Percentiles rank a stretch among this genome's conserved stretches.
These are phyloP conservation scores for Alternaria novae-zelandiae DNA, from an alignment of 2,329 filamentous ascomycete genomes.

Conservation along the genomic window DNA sequence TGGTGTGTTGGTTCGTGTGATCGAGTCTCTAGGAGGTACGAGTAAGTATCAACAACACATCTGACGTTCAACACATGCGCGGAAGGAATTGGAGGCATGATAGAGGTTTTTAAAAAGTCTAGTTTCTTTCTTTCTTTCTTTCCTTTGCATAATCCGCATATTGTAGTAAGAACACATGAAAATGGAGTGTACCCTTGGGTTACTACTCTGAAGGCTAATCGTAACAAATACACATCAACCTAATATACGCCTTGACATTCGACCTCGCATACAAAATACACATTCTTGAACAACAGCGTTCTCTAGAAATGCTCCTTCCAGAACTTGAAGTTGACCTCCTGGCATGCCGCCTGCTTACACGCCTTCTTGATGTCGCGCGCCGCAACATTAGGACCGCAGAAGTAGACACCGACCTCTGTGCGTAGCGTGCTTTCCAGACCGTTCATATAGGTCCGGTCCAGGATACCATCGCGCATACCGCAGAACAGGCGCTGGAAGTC, in stretches of 20 bases:
- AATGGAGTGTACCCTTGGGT: slow-evolving; percentile 6
- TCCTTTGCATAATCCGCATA: neutral
- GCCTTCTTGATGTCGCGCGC: slow-evolving; percentile 86
- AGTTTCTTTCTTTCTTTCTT: neutral
- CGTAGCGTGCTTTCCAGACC: slow-evolving; percentile 77
- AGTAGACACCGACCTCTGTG: slow-evolving; percentile 95
- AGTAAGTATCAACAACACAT: neutral
- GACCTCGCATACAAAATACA: neutral
- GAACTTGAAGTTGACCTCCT: slow-evolving; percentile 91
- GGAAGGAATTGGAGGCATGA: neutral
- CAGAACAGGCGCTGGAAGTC: slow-evolving; percentile 83
- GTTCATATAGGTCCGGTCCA: slow-evolving; percentile 82
- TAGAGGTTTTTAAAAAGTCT: neutral
- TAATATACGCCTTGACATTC: neutral
- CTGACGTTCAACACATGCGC: neutral
- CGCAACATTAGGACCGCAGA: slow-evolving; percentile 84
- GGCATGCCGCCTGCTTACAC: slow-evolving; percentile 72
- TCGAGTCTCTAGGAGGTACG: neutral
- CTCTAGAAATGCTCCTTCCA: slow-evolving; percentile 88
- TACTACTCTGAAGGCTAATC: slow-evolving; percentile 7
- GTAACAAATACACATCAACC: slow-evolving; percentile 6
- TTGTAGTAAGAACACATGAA: slow-evolving; percentile 3
- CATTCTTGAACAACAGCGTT: neutral
- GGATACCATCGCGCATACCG: slow-evolving; percentile 85
- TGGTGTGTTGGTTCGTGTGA: neutral